These are phyloP conservation scores for Arabidopsis lyrata DNA, from an alignment of 441 rosid species.

Conservation along the genomic window DNA sequence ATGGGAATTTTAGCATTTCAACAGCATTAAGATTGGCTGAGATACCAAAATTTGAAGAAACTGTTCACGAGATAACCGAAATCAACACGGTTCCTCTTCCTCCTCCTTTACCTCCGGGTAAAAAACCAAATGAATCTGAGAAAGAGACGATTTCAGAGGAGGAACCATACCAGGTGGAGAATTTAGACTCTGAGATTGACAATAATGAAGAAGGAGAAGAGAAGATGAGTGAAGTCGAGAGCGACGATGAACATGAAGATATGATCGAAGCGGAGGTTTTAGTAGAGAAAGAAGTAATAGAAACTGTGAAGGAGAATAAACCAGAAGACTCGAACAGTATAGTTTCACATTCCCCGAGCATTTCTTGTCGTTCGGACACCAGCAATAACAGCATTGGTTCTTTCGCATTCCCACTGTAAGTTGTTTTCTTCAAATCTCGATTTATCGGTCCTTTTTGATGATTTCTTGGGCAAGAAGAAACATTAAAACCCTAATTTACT, in stretches of 20 bases:
- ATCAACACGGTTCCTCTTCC: constrained; percentile 38
- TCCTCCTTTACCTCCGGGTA: constrained; percentile 43
- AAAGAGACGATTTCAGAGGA: constrained; percentile 13
- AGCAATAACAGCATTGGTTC: constrained; percentile 62
- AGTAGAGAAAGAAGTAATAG: not conserved
- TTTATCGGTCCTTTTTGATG: not conserved
- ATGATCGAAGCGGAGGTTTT: not conserved
- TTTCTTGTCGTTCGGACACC: constrained; percentile 48
- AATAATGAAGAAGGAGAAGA: not conserved
- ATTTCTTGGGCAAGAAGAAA: constrained; percentile 6
- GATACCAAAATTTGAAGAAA: constrained; percentile 55
- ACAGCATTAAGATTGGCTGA: constrained; percentile 65
- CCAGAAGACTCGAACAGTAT: constrained; percentile 27
- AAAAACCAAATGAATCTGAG: constrained; percentile 43
- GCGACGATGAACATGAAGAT: constrained; percentile 6
- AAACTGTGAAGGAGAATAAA: constrained; percentile 28
- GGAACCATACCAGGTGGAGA: constrained; percentile 9
- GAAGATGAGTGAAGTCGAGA: constrained; percentile 13
- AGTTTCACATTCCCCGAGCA: constrained; percentile 47
- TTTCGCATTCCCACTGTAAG: constrained; percentile 83
- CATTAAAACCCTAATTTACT: constrained; percentile 9
- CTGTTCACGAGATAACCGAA: constrained; percentile 33
- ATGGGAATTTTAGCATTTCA: constrained; percentile 64
- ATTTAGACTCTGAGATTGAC: constrained; percentile 13
- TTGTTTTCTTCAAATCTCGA: not conserved